These are phyloP conservation scores for Colletotrichum camelliae DNA, from an alignment of 2,329 filamentous ascomycete species.

Conservation along the genomic window DNA sequence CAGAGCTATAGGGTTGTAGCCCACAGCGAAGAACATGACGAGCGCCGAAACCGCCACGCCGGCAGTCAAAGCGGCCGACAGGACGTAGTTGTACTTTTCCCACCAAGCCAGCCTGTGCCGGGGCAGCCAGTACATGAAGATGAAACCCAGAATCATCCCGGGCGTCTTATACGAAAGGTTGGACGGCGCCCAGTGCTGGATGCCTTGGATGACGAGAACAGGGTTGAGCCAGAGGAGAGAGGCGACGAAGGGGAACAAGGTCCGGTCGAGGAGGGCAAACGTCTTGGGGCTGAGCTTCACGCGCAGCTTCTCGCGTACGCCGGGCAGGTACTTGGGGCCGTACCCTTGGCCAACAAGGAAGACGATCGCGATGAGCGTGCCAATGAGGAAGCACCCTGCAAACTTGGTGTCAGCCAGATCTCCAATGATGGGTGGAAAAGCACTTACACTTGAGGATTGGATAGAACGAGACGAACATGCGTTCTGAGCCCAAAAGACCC, in stretches of 20 bases:
- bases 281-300: conserved; percentile 30
- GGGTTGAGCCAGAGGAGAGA: conserved; percentile 47
- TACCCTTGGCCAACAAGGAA: conserved; percentile 38
- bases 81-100: conserved; percentile 52
- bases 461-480: conserved; percentile 46
- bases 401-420: rapidly evolving
- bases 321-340: conserved; percentile 40
- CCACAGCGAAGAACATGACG: conserved; percentile 49
- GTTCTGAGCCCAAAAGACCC: conserved; percentile 31
- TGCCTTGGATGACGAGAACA: conserved; percentile 44
- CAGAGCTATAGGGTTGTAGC: conserved; percentile 39
- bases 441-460: conserved; percentile 42
- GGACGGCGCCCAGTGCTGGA: conserved; percentile 48
- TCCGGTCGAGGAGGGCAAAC: conserved; percentile 39
- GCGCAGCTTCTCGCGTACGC: conserved; percentile 35
- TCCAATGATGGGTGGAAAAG: neutral
- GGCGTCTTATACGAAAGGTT: conserved; percentile 49
- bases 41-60: conserved; percentile 47
- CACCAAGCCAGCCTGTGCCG: conserved; percentile 45
- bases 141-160: conserved; percentile 42
- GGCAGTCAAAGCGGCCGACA: conserved; percentile 46
- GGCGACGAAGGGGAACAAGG: conserved; percentile 41
- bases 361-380: conserved; percentile 37
- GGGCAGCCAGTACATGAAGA: conserved; percentile 50
- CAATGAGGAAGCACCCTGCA: conserved; percentile 47